Conservation (phyloP, 805 yeast species). For the Suhomyces prunicola region DNA sequence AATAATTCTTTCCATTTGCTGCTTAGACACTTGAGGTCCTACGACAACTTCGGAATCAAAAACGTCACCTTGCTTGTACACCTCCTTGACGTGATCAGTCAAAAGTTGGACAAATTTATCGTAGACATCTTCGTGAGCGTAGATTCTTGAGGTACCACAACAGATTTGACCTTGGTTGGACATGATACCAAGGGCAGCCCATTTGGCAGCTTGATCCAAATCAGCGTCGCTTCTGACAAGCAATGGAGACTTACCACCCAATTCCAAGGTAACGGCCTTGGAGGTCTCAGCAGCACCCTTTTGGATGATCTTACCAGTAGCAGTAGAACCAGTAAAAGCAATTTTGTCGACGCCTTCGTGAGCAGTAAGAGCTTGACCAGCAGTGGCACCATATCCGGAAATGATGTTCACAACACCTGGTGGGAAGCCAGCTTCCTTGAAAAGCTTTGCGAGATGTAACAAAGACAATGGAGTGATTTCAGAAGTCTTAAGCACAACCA, state of each 20-base stretch:
- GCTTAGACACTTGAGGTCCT: slow-evolving; percentile 61
- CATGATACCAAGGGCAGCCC: slow-evolving; percentile 67
- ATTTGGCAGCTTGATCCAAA: slow-evolving; percentile 60
- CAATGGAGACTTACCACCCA: slow-evolving; percentile 72
- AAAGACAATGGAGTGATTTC: slow-evolving; percentile 75
- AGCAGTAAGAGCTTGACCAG: slow-evolving; percentile 64
- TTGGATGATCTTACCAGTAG: slow-evolving; percentile 64
- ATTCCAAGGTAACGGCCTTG: slow-evolving; percentile 65
- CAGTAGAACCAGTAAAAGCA: slow-evolving; percentile 57
- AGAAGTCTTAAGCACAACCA: slow-evolving; percentile 67
- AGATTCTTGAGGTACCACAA: slow-evolving; percentile 62
- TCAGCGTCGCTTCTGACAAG: slow-evolving; percentile 63
- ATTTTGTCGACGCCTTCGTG: slow-evolving; percentile 50
- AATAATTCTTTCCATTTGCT: slow-evolving; percentile 51
- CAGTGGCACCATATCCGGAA: slow-evolving; percentile 65
- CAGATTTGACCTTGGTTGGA: slow-evolving; percentile 67
- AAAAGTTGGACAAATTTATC: slow-evolving; percentile 49
- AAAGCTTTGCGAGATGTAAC: slow-evolving; percentile 55
- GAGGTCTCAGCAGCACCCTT: slow-evolving; percentile 56
- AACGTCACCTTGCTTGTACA: slow-evolving; percentile 57
- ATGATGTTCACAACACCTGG: slow-evolving; percentile 72
- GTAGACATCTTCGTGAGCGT: slow-evolving; percentile 54
- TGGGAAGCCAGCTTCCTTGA: slow-evolving; percentile 69
- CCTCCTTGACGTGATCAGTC: slow-evolving; percentile 43
- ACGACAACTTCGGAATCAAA: slow-evolving; percentile 46